Evolutionary conservation across 345 rosid species (phyloP), one percentile per base, ranked within the genome.

Genomic region (Luvunga scandens): DNA sequence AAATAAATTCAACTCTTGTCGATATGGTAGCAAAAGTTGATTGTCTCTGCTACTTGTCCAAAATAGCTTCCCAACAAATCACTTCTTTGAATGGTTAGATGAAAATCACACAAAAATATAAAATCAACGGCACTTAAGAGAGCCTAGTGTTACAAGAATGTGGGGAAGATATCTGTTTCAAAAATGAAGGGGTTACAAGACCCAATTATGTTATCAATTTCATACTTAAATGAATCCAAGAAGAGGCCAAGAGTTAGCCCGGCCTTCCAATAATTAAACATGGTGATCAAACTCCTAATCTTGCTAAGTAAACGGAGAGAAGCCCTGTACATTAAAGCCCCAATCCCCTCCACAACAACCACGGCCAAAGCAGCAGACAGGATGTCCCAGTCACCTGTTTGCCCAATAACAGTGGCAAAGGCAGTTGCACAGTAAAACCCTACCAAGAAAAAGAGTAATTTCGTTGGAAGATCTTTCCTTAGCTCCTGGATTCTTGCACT

Each of bases 371-470:
- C 97, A 75, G 98, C 99, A 77, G 99, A 92, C 22, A 95, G 84
- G 65, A 93, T 94, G 90, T 95, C 99, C 99, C 98, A 95, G 71
- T 95, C 99, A 72, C 97, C 99, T 14, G 96, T 93, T 86, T 95
- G 98, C 80, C 99, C 99, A n/a, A 92, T 95, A 77, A 91, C 92
- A 62, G 91, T 91, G 13, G 91, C 87, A 71, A 91, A 91, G 67
- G 93, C 93, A 22, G 95, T 95, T 70, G 99, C 98, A 78, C 92
- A 93, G 72, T 95, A 95, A 80, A 88, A 95, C 25, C 99, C 99
- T 5, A 88, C 91, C 91, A 95, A 81, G 82, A 95, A 91, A 85
- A 92, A 95, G 78, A 95, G 83, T 42, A 95, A 78, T 79, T 95
- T 93, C 79, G 83, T 69, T 1, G 98, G 92, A 56, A 95, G 89